phyloP scores from a whole-genome alignment of 2,329 filamentous ascomycete genomes.

The Pseudogymnoascus sp. region DNA sequence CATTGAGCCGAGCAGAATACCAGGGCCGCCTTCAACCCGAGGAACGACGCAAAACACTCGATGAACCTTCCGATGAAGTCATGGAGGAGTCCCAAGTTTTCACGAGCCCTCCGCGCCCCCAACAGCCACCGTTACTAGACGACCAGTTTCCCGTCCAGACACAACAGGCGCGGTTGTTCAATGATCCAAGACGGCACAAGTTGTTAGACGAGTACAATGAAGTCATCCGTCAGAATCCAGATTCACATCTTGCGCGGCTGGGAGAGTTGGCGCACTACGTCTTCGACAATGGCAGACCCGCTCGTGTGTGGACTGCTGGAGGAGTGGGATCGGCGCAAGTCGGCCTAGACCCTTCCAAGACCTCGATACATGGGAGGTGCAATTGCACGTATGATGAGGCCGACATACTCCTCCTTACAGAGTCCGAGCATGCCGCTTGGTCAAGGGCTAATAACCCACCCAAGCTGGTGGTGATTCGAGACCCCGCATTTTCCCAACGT shows the following conservation, averaged over 20 bases:
- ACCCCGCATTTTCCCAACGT: neutral
- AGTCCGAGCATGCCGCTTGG: slow-evolving; percentile 8
- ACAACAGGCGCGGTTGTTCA: slow-evolving; percentile 2
- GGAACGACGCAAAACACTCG: neutral
- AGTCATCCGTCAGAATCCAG: neutral
- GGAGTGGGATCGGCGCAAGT: neutral
- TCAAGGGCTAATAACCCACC: slow-evolving; percentile 4
- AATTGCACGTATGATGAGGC: slow-evolving; percentile 8
- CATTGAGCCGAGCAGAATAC: neutral
- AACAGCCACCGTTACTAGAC: neutral
- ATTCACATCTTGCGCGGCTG: slow-evolving; percentile 2
- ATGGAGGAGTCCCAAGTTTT: neutral
- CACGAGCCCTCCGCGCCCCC: neutral
- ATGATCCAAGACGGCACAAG: slow-evolving; percentile 6
- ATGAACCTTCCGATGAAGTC: neutral
- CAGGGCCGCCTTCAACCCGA: neutral
- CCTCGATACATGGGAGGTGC: neutral
- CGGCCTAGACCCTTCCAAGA: neutral
- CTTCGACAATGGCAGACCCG: slow-evolving; percentile 9
- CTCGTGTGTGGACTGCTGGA: slow-evolving; percentile 10
- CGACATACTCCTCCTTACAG: slow-evolving; percentile 9
- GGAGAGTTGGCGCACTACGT: neutral
- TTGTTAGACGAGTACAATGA: slow-evolving; percentile 3
- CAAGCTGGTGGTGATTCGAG: slow-evolving; percentile 7
- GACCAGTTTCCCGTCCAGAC: neutral